Base-by-base conservation (phyloP, 2,329 filamentous ascomycete genomes). In the Neonectria faginata region DNA sequence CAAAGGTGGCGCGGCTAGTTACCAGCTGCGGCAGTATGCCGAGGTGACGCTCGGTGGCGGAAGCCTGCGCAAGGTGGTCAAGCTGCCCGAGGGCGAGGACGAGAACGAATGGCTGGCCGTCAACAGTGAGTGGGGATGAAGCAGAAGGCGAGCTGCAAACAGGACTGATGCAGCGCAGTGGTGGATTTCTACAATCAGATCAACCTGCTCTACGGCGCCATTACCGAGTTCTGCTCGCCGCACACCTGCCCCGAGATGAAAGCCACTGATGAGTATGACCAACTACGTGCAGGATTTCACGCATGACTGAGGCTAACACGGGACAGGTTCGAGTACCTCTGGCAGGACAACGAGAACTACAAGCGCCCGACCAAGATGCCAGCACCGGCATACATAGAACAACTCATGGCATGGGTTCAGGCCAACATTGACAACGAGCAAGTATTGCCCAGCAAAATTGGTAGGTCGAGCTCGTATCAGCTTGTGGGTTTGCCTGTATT, bases 151-250 rank as follows among this genome's bases (percentile, higher is more conserved):
- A 20, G 14, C 8, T 25, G 47, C 16, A 42, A 3, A 6, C 5
- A 1, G 33, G n/a, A 39, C 61, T 68, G 39, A 68, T 62, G 20
- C 14, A 4, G 22, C 25, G 25, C 72, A 97, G 94, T 99, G 84
- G 96, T 99, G 83, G 96, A 99, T 82, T 99, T 99, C 82, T 99
- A 99, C 88, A 99, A 99, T 84, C 96, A 99, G 82, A 97, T 99
- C 85, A 99, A 99, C 82, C 88, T 99, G 39, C 90, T 99, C 64
- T 99, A 99, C 79, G 97, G 97, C 64, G 96, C 96, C 70, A 99
- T 99, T 78, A 99, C 96, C 65, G 96, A 99, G 78, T 99, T 99
- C 82, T 99, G 96, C 85, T 98, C 96, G 27, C 95, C 96, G 33
- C 92, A 96, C 78, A 94, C 94, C 69, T 99, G 96, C 79, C 96